Conservation (phyloP, 805 yeast genomes). For the Metschnikowia continentalis region DNA sequence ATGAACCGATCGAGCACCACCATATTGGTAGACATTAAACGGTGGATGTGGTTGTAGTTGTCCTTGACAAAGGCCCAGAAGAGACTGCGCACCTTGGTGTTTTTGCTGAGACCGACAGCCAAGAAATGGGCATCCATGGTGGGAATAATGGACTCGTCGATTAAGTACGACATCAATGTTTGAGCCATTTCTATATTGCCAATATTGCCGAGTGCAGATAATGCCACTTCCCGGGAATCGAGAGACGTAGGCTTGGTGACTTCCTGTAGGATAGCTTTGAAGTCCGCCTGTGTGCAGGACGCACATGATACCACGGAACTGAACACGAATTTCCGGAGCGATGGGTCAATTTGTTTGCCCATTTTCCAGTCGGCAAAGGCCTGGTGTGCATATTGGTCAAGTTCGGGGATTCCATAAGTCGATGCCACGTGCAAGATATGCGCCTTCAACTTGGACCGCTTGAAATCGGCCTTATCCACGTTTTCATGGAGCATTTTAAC, state of each 20-base stretch:
- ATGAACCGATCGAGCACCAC: slow-evolving; percentile 48
- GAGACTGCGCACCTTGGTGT: slow-evolving; percentile 37
- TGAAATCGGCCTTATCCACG: slow-evolving; percentile 23
- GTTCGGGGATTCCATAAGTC: slow-evolving; percentile 31
- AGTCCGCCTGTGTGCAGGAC: slow-evolving; percentile 30
- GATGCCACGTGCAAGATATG: slow-evolving; percentile 41
- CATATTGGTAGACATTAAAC: slow-evolving; percentile 45
- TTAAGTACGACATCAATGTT: slow-evolving; percentile 35
- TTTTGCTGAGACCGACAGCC: slow-evolving; percentile 43
- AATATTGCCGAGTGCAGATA: slow-evolving; percentile 51
- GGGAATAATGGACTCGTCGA: slow-evolving; percentile 43
- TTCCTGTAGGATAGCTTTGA: slow-evolving; percentile 42
- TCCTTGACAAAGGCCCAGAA: slow-evolving; percentile 49
- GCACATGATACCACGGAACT: slow-evolving; percentile 40
- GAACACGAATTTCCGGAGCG: slow-evolving; percentile 42
- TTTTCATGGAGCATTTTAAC: slow-evolving; percentile 17
- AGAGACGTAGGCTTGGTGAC: slow-evolving; percentile 48
- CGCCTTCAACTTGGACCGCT: slow-evolving; percentile 32
- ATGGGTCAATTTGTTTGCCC: slow-evolving; percentile 35
- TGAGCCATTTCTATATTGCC: slow-evolving; percentile 31
- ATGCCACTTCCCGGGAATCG: slow-evolving; percentile 56
- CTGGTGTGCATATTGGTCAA: slow-evolving; percentile 32
- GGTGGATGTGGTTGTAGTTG: slow-evolving; percentile 44
- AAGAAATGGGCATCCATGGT: slow-evolving; percentile 59
- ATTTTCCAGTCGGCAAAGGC: slow-evolving; percentile 25